Conservation (phyloP, 2,329 filamentous ascomycete species). For the Pyricularia grisea region DNA sequence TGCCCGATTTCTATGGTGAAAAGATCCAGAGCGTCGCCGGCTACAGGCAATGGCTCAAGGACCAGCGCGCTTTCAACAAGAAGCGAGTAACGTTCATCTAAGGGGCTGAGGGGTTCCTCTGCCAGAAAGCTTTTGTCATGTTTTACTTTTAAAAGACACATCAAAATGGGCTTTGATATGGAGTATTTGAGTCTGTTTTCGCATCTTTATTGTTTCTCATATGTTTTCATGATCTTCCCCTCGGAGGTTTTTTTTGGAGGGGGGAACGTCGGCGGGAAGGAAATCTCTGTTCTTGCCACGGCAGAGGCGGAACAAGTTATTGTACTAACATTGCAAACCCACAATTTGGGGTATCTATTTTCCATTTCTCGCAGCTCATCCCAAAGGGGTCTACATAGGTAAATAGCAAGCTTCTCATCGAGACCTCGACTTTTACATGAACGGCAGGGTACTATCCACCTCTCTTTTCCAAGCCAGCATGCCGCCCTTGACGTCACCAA, state of each 20-base stretch:
- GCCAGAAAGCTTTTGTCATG: not conserved
- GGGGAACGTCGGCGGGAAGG: not conserved
- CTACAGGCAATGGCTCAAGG: slow-evolving; percentile 93
- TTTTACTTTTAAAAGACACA: not conserved
- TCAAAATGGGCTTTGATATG: not conserved
- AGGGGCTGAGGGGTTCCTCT: slow-evolving; percentile 8
- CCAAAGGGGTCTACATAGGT: not conserved
- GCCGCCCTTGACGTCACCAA: slow-evolving; percentile 65
- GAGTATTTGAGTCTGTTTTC: not conserved
- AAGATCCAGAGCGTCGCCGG: slow-evolving; percentile 91
- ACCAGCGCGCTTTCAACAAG: slow-evolving; percentile 94
- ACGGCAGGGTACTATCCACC: slow-evolving; percentile 51
- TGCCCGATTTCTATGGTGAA: slow-evolving; percentile 97
- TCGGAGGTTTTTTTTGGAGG: not conserved
- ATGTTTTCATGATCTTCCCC: not conserved
- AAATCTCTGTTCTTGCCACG: not conserved
- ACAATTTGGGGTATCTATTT: not conserved
- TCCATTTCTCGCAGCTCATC: not conserved
- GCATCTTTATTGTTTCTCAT: not conserved
- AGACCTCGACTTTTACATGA: slow-evolving; percentile 25
- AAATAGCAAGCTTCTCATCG: not conserved
- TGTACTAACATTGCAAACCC: not conserved
- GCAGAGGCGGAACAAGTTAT: not conserved
- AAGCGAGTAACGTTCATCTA: slow-evolving; percentile 63
- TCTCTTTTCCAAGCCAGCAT: slow-evolving; percentile 62